Base-by-base conservation (phyloP, 1,139 yeast genomes). In the Pichia kudriavzevii region DNA sequence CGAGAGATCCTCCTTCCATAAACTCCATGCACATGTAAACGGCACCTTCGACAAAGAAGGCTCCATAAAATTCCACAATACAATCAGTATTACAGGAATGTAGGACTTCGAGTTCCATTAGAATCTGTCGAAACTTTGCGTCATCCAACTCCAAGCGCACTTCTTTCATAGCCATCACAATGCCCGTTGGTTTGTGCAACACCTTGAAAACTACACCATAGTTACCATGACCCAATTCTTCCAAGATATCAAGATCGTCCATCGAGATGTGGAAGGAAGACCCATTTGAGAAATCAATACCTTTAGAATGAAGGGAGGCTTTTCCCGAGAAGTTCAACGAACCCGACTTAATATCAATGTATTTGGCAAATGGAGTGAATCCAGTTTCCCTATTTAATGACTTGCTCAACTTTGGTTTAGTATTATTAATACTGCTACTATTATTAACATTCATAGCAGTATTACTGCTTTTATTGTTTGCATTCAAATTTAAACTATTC, bases 1-100 rank as follows among this genome's bases (percentile, higher is more conserved):
- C 96, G 40, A 93, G 63, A 1, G 95, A 85, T 0, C 96, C 96
- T 34, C 96, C 97, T 59, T 88, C 95, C 99, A 91, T 91, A 59
- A 79, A 84, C 61, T 91, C 99, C 73, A 91, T 91, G 61, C 98
- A 91, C 83, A 93, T 87, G 62, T 88, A 91, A 28, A 91, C 98
- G 0, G 96, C 95, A 30, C 97, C 96, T 60, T 91, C 98, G 27
- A 84, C 88, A 54, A 91, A 91, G 52, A 91, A 91, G 0, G 97
- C 98, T 26, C 98, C 97, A 55, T 83, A 91, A 50, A 91, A 91
- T 53, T 88, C 96, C 34, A 91, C 95, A 55, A 91, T 87, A 56
- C 74, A 85, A 3, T 94, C 94, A 7, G 94, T 79, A 44, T 72
- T 75, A 62, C 97, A 88, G 52, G 82, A 83, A 61, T 91, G 97